phyloP scores from a whole-genome alignment of 2,329 filamentous ascomycete species.

The Scedosporium minutisporum region DNA sequence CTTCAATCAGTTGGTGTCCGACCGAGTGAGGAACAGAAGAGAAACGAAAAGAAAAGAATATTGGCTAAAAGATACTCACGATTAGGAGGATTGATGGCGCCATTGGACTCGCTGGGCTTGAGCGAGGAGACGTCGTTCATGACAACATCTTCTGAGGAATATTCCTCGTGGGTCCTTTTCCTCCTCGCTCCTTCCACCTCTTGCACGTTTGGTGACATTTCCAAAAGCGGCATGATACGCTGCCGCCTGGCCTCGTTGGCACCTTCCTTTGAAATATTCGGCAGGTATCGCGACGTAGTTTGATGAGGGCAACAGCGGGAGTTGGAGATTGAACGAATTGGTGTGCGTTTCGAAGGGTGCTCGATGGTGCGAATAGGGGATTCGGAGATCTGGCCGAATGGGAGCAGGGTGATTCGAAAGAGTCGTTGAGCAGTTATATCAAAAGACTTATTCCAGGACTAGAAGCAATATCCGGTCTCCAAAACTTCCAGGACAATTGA shows the following conservation, averaged over 20 bases:
- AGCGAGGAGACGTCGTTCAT: constrained; percentile 6
- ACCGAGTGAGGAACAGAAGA: not conserved
- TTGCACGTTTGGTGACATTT: constrained; percentile 38
- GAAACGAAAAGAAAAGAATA: not conserved
- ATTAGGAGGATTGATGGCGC: not conserved
- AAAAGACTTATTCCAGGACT: no score
- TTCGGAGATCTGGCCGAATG: not conserved
- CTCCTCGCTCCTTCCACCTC: constrained; percentile 30
- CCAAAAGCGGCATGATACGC: constrained; percentile 35
- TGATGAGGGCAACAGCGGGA: not conserved
- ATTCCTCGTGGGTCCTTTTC: constrained; percentile 39
- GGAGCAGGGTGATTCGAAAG: no score
- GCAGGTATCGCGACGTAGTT: not conserved
- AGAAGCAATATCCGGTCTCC: no score
- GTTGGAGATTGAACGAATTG: not conserved
- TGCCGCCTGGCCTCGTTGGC: not conserved
- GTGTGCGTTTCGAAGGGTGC: not conserved
- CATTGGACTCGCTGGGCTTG: constrained; percentile 7
- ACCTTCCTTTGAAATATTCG: not conserved
- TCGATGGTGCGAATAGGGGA: not conserved
- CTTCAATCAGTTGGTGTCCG: not conserved
- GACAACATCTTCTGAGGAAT: constrained; percentile 20
- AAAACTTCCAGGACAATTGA: not conserved
- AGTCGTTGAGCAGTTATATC: no score
- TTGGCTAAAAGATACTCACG: not conserved